Base-by-base conservation (phyloP, 2,329 filamentous ascomycete genomes). In the Fonsecaea pedrosoi region DNA sequence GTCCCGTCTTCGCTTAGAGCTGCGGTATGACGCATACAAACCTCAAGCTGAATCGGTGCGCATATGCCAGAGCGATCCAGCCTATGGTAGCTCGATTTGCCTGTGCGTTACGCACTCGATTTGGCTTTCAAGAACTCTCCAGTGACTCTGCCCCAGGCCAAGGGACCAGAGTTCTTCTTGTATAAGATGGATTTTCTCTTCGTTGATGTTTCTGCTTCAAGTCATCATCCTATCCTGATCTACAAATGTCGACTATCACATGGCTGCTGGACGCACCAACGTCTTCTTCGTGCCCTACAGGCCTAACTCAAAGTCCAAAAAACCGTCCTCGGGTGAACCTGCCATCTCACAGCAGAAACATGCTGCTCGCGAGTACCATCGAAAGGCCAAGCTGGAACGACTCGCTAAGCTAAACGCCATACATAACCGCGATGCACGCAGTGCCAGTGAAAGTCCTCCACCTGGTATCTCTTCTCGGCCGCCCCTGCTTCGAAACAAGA, bases 261-360 rank as follows among this genome's bases (percentile, higher is more conserved):
- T 61, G 58, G 53, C 58, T 34, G 48, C 34, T 21, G 50, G 56
- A 53, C 56, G 53, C 30, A 66, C 66, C 32, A 65, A 66, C 2
- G 60, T 69, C 38, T 61, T 69, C 18, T 69, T 69, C 30, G 56
- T 69, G 12, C 64, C 64, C 1, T 69, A 69, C 50, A 35, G 61
- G 9, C 53, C 62, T 21, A 32, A 56, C 6, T 61, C 55, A 18
- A 54, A 40, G 25, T 40, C 55, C 32, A 32, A 38, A 10, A 40
- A 48, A 34, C 30, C 64, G 25, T 34, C 21, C 21, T 50, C 42
- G 2, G 45, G 62, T 21, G 42, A 42, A 25, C 54, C 38, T 18
- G 50, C 30, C 12, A 64, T 69, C 3, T 64, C 67, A n/a, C 67
- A 66, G 53, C 67, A 66, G 42, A 66, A 64, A 48, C 67, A 69